Evolutionary conservation across 495 filamentous ascomycete genomes (phyloP).

Genomic region (Astrocystis sublimbata): DNA sequence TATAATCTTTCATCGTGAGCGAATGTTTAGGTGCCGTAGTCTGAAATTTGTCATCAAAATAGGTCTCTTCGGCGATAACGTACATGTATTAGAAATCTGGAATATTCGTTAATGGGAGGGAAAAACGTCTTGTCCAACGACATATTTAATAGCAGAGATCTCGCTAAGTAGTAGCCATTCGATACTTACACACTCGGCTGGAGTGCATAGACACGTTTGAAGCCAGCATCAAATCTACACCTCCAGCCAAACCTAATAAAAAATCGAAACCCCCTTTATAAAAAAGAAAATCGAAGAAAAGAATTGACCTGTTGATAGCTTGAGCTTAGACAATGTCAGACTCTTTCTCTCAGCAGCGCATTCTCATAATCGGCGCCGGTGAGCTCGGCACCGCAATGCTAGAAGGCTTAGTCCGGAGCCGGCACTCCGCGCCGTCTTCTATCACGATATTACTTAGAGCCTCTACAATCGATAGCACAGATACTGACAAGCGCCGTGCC

Average conservation of each 20-base stretch:
- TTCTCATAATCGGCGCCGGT: constrained; percentile 63
- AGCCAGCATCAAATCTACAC: neutral
- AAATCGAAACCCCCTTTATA: too few species aligned
- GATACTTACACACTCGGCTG: neutral
- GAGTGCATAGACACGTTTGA: neutral
- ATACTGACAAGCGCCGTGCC: constrained; percentile 31
- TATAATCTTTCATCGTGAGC: neutral
- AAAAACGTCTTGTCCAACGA: neutral
- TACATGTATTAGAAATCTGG: neutral
- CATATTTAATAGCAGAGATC: neutral
- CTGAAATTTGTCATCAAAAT: constrained; percentile 9
- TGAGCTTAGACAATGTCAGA: neutral
- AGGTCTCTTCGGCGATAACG: constrained; percentile 6
- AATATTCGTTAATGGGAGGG: too few species aligned
- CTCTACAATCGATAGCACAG: constrained; percentile 38
- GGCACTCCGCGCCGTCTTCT: constrained; percentile 36
- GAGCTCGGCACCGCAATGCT: constrained; percentile 61
- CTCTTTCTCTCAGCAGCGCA: constrained; percentile 21
- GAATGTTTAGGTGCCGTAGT: neutral
- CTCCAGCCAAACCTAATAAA: too few species aligned
- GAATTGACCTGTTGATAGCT: neutral
- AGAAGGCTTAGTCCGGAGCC: constrained; percentile 43
- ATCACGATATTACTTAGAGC: constrained; percentile 56
- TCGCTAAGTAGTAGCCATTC: neutral
- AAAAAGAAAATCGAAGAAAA: neutral